These are phyloP conservation scores for Candida yuanshanica DNA, from an alignment of 805 yeast species.

Conservation along the genomic window DNA sequence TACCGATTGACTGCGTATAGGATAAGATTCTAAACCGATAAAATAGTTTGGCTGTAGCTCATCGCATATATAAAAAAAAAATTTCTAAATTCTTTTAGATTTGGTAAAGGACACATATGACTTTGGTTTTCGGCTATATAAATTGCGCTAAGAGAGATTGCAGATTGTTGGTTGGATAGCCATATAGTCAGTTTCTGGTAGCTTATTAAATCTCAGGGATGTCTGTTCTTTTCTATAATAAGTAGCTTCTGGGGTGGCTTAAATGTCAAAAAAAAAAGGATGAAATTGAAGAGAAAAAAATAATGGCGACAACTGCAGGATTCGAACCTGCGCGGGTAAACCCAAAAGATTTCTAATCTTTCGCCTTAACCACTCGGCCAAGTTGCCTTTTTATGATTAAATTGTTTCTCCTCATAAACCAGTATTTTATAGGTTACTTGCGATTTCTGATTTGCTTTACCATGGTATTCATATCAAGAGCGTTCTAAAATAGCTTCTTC, in stretches of 20 bases:
- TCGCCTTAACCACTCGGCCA: constrained; percentile 69
- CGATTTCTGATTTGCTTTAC: too few relatives aligned
- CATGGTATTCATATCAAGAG: too few relatives aligned
- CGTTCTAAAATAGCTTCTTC: too few relatives aligned
- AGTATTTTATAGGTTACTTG: too few relatives aligned
- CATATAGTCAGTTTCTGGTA: too few relatives aligned
- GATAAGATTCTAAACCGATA: not conserved
- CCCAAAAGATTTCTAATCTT: constrained; percentile 57
- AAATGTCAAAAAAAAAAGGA: constrained; percentile 5
- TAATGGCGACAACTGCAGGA: constrained; percentile 65
- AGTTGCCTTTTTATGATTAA: constrained; percentile 34
- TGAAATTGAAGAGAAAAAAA: constrained; percentile 17
- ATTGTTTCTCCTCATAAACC: too few relatives aligned
- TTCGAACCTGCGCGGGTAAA: constrained; percentile 62
- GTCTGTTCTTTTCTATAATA: too few relatives aligned
- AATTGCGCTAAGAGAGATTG: not conserved
- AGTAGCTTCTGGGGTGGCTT: too few relatives aligned
- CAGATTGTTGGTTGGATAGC: too few relatives aligned
- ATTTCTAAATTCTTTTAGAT: constrained; percentile 4
- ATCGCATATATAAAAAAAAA: constrained; percentile 9
- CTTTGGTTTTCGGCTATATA: too few relatives aligned
- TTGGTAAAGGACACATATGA: not conserved
- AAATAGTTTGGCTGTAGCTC: constrained; percentile 3
- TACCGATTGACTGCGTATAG: too few relatives aligned
- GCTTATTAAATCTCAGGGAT: too few relatives aligned